phyloP scores from a whole-genome alignment of 2,329 filamentous ascomycete species.

The Trichoderma sp. region DNA sequence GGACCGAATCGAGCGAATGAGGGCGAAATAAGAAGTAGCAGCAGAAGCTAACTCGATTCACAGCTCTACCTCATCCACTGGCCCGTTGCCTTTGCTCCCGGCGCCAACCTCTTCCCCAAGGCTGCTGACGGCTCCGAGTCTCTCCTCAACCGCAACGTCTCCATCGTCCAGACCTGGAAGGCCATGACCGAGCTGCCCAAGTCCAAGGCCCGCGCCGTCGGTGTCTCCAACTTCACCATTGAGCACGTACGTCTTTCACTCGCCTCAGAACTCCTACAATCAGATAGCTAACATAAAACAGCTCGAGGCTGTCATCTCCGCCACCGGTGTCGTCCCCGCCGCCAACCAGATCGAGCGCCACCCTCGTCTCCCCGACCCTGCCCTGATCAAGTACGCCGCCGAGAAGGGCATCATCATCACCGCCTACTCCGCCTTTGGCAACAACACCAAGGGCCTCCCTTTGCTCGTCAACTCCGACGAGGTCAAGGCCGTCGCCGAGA shows the following conservation, averaged over 20 bases:
- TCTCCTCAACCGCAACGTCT: constrained; percentile 49
- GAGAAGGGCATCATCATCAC: constrained; percentile 66
- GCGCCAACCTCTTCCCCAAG: constrained; percentile 49
- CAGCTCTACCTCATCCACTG: constrained; percentile 65
- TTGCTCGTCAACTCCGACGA: constrained; percentile 60
- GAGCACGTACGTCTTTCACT: constrained; percentile 41
- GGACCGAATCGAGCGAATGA: not conserved
- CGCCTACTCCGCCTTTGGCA: constrained; percentile 62
- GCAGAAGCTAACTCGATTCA: not conserved
- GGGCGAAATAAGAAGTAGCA: not conserved
- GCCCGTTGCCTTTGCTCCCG: constrained; percentile 51
- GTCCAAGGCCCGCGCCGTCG: constrained; percentile 65
- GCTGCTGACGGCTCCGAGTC: constrained; percentile 37
- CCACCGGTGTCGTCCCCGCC: constrained; percentile 58
- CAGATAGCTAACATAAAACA: constrained; percentile 24
- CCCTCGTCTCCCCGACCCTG: constrained; percentile 59
- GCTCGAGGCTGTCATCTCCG: constrained; percentile 58
- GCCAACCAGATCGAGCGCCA: constrained; percentile 72
- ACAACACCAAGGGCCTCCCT: constrained; percentile 46
- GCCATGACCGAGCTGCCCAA: constrained; percentile 59
- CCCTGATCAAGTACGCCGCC: constrained; percentile 60
- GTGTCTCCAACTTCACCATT: constrained; percentile 73
- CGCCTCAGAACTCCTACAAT: not conserved
- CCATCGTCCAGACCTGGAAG: constrained; percentile 48
- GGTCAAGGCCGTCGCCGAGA: constrained; percentile 58